Evolutionary conservation across 2,329 filamentous ascomycete genomes (phyloP).

Genomic region (Pseudogymnoascus sp.): DNA sequence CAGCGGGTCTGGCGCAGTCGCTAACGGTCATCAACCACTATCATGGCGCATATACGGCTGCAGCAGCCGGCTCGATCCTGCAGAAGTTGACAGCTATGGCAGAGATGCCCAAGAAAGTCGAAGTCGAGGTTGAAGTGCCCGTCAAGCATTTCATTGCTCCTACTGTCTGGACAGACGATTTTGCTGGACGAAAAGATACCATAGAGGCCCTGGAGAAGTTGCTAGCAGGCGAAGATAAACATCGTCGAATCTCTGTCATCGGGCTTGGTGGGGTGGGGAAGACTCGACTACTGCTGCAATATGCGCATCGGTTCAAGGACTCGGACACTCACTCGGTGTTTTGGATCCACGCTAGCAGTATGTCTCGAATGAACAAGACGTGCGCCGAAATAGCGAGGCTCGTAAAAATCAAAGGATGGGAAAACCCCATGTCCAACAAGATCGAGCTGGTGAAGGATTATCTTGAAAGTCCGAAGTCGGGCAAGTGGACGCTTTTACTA

Average conservation of each 20-base stretch:
- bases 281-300: conserved; percentile 36
- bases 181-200: not conserved
- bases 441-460: conserved; percentile 16
- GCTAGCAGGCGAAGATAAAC: not conserved
- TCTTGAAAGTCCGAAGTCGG: conserved; percentile 19
- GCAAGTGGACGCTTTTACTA: conserved; percentile 37
- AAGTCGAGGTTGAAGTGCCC: not conserved
- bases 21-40: not conserved
- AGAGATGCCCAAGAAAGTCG: not conserved
- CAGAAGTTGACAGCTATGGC: not conserved
- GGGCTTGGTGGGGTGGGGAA: conserved; percentile 39
- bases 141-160: not conserved
- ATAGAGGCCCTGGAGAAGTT: not conserved
- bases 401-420: conserved; percentile 24
- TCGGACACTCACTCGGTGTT: conserved; percentile 36
- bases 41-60: not conserved
- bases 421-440: conserved; percentile 17
- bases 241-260: conserved; percentile 25
- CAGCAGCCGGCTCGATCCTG: not conserved
- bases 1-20: not conserved
- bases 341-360: conserved; percentile 38
- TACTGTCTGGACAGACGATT: not conserved
- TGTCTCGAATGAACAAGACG: conserved; percentile 36
- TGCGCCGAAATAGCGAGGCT: conserved; percentile 32
- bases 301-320: conserved; percentile 35